phyloP scores from a whole-genome alignment of 129 eudicot species.

The Deinandra increscens region DNA sequence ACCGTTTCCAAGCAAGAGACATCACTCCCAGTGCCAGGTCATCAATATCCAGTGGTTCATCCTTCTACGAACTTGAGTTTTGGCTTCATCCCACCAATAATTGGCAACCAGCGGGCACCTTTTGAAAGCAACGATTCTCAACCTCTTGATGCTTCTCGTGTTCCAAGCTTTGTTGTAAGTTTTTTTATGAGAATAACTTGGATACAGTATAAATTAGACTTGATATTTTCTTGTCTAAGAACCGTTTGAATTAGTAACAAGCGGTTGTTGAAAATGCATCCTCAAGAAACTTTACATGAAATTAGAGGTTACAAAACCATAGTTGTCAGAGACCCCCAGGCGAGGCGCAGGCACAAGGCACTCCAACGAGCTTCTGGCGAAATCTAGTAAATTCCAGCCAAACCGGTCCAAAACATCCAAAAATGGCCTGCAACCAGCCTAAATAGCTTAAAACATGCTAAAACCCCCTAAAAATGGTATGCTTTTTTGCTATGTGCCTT shows the following conservation, averaged over 20 bases:
- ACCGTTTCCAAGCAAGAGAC: constrained; percentile 55
- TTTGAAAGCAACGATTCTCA: constrained; percentile 64
- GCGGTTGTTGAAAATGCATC: background rate
- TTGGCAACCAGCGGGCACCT: constrained; percentile 52
- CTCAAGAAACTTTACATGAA: constrained; percentile 1
- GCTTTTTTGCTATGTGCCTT: no score
- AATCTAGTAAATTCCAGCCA: no score
- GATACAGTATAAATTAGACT: background rate
- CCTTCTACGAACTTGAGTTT: constrained; percentile 52
- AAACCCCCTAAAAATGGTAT: no score
- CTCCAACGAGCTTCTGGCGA: no score
- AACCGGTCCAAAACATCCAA: no score
- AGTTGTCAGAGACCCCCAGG: no score
- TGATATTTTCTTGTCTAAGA: background rate
- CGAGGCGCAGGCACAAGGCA: no score
- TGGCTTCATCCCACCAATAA: constrained; percentile 64
- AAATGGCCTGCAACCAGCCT: no score
- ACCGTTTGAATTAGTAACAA: background rate
- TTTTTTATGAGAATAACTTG: background rate
- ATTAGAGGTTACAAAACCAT: background rate
- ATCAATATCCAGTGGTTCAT: constrained; percentile 48
- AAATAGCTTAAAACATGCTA: no score
- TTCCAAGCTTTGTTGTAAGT: constrained; percentile 83
- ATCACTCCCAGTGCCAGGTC: constrained; percentile 40
- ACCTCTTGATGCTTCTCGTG: constrained; percentile 59